A percentile compares a stretch with the other conserved stretches of the same genome.
These are phyloP conservation scores for Polyporus tsugae DNA, from an alignment of 1,284 basidiomycete species.

Conservation along the genomic window DNA sequence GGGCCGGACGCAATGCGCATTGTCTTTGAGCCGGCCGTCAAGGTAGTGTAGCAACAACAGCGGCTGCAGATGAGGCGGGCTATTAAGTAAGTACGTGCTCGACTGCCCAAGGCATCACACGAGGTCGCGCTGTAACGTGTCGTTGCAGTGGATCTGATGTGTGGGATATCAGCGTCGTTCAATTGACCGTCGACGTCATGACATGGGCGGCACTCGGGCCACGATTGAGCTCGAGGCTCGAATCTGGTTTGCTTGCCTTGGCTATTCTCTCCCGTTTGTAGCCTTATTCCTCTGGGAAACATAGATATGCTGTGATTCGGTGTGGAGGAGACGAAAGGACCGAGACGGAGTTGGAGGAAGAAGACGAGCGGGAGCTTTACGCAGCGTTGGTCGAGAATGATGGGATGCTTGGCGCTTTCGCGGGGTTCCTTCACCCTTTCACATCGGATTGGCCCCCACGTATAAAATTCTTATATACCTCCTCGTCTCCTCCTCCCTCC, in stretches of 20 bases:
- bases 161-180: conserved; percentile 6
- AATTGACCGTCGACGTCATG: conserved; percentile 17
- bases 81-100: not conserved
- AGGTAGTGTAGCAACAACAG: conserved; percentile 29
- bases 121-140: not conserved
- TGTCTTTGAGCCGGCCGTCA: conserved; percentile 16
- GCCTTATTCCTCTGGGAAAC: not conserved
- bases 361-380: conserved; percentile 11
- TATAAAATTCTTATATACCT: conserved; percentile 39
- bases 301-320: not conserved
- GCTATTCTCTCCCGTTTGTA: not conserved
- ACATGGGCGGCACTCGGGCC: conserved; percentile 15
- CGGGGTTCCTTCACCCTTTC: conserved; percentile 35
- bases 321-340: not conserved
- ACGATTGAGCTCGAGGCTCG: not conserved
- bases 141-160: conserved; percentile 9
- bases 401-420: conserved; percentile 24
- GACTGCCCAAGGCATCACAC: not conserved
- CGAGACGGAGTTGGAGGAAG: conserved; percentile 9
- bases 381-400: conserved; percentile 24
- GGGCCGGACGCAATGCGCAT: conserved; percentile 8
- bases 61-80: not conserved
- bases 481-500: conserved; percentile 21
- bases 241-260: not conserved
- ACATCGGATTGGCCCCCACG: conserved; percentile 39